Percentiles rank a stretch among this genome's conserved stretches.
phyloP scores from a whole-genome alignment of 805 yeast genomes.

The Yamadazyma kitorensis region DNA sequence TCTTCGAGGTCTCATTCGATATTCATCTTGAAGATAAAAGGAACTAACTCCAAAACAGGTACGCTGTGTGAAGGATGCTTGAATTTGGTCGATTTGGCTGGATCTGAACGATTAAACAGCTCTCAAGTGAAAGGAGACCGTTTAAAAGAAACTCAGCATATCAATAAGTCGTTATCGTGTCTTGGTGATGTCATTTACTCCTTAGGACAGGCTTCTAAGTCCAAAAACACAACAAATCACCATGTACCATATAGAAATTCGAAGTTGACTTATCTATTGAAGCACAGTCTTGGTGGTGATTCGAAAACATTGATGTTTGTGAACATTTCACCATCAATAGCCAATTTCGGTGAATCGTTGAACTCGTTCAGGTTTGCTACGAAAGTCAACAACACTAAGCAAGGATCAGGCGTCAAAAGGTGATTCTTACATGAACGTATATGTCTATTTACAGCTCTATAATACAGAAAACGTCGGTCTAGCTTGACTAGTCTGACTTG shows the following conservation, averaged over 20 bases:
- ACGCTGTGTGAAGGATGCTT: slow-evolving; percentile 55
- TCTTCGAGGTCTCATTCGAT: slow-evolving; percentile 93
- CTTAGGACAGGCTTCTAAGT: slow-evolving; percentile 35
- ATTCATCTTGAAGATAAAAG: slow-evolving; percentile 60
- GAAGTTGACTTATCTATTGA: slow-evolving; percentile 76
- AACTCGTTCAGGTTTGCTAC: slow-evolving; percentile 88
- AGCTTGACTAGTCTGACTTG: background rate
- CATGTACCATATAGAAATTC: slow-evolving; percentile 73
- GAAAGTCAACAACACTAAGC: slow-evolving; percentile 62
- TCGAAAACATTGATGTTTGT: slow-evolving; percentile 94
- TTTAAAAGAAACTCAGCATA: slow-evolving; percentile 81
- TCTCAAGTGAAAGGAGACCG: slow-evolving; percentile 81
- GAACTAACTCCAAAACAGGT: slow-evolving; percentile 49
- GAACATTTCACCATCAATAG: slow-evolving; percentile 66
- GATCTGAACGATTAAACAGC: slow-evolving; percentile 78
- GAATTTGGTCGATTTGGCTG: slow-evolving; percentile 89
- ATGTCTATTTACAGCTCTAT: slow-evolving; percentile 1
- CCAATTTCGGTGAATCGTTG: slow-evolving; percentile 71
- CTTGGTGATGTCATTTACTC: slow-evolving; percentile 87
- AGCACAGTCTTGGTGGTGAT: slow-evolving; percentile 78
- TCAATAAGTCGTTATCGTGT: slow-evolving; percentile 83
- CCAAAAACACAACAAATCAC: slow-evolving; percentile 26
- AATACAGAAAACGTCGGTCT: background rate
- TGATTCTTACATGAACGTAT: background rate
- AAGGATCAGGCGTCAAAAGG: slow-evolving; percentile 1